phyloP scores from a whole-genome alignment of 2,329 filamentous ascomycete genomes.

The Aspergillus amoenus region DNA sequence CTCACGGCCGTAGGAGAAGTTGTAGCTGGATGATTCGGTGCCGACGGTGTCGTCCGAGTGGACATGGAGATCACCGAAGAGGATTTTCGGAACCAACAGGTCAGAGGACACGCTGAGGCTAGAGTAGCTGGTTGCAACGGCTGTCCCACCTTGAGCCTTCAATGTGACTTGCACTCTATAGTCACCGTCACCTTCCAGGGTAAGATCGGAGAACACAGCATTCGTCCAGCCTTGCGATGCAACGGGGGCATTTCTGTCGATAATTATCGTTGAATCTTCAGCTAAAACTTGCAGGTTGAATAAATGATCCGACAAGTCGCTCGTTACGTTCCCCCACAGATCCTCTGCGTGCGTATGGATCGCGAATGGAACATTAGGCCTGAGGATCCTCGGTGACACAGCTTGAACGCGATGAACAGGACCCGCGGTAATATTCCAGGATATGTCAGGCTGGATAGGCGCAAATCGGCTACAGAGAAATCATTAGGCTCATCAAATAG shows the following conservation, averaged over 20 bases:
- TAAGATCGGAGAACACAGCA: background rate
- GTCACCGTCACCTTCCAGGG: background rate
- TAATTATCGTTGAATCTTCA: background rate
- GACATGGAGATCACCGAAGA: background rate
- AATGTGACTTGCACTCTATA: background rate
- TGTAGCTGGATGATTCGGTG: background rate
- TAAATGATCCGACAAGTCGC: background rate
- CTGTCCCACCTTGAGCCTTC: background rate
- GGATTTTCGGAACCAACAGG: background rate
- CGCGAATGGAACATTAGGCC: background rate
- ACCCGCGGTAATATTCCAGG: background rate
- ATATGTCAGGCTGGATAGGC: background rate
- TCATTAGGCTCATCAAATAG: no score
- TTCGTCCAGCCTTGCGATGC: background rate
- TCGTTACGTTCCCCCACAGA: background rate
- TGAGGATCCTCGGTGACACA: background rate
- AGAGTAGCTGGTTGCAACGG: background rate
- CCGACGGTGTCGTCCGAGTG: background rate
- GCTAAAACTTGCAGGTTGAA: background rate
- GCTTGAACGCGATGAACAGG: background rate
- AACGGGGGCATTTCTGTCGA: background rate
- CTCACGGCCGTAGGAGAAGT: background rate
- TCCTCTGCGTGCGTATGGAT: background rate
- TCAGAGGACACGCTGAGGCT: background rate
- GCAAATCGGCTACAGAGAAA: background rate